These are phyloP conservation scores for Coemansia sp. DNA, from an alignment of 192 early-diverging fungal species.

Conservation along the genomic window DNA sequence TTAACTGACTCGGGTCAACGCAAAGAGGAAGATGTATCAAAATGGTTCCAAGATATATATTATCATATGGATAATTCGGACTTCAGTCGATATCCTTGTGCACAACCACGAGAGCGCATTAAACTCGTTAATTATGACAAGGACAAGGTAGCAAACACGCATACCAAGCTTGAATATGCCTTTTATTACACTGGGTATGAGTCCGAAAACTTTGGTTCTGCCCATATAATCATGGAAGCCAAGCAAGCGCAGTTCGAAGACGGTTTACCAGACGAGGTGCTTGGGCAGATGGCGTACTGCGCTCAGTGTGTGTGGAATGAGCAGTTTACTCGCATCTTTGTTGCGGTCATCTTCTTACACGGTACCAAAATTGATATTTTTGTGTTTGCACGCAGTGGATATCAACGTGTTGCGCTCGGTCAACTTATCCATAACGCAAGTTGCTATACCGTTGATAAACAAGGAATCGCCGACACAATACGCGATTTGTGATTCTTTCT, in stretches of 20 bases:
- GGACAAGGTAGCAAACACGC: too few relatives aligned
- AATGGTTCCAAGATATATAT: too few relatives aligned
- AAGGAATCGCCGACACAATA: too few relatives aligned
- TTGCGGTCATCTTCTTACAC: conserved; percentile 5
- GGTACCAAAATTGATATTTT: not conserved
- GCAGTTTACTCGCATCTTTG: conserved; percentile 10
- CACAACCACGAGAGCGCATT: too few relatives aligned
- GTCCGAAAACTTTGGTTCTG: not conserved
- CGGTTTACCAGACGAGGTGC: not conserved
- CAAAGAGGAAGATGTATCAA: too few relatives aligned
- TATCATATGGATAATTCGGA: too few relatives aligned
- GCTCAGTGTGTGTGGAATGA: conserved; percentile 1
- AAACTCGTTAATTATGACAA: too few relatives aligned
- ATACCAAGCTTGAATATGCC: too few relatives aligned
- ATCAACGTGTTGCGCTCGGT: not conserved
- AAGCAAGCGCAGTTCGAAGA: not conserved
- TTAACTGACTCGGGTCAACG: too few relatives aligned
- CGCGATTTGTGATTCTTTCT: too few relatives aligned
- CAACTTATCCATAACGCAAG: not conserved
- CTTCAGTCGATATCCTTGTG: too few relatives aligned
- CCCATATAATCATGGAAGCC: not conserved
- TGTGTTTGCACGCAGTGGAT: conserved; percentile 7
- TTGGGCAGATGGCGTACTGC: conserved; percentile 8
- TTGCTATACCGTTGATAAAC: not conserved
- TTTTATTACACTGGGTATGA: not conserved